phyloP scores from a whole-genome alignment of 2,329 filamentous ascomycete genomes.

The Cucurbitaria berberidis region DNA sequence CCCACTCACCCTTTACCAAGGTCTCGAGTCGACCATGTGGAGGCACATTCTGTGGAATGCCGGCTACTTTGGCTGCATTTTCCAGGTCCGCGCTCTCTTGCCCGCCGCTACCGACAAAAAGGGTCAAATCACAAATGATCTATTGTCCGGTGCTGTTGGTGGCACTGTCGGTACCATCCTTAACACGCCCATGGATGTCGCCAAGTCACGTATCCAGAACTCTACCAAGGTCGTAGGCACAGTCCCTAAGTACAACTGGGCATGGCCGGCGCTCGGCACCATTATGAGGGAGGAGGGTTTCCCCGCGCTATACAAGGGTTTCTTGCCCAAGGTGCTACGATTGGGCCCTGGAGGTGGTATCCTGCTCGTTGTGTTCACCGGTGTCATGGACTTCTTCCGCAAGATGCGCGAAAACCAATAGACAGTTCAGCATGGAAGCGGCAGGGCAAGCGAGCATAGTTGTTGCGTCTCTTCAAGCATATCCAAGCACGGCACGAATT shows the following conservation, averaged over 20 bases:
- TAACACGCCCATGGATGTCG: conserved; percentile 96
- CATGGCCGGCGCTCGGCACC: conserved; percentile 82
- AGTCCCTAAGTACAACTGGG: conserved; percentile 98
- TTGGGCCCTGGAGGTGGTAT: conserved; percentile 75
- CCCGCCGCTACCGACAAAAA: conserved; percentile 82
- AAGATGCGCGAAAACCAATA: conserved; percentile 60
- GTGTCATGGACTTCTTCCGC: conserved; percentile 91
- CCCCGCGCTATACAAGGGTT: conserved; percentile 92
- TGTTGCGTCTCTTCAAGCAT: background rate
- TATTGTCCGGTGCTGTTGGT: conserved; percentile 84
- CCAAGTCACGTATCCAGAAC: conserved; percentile 98
- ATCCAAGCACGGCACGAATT: background rate
- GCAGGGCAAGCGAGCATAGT: background rate
- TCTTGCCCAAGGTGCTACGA: conserved; percentile 90
- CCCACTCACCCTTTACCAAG: conserved; percentile 89
- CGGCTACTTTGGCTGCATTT: conserved; percentile 98
- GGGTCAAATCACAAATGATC: conserved; percentile 82
- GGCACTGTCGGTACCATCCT: conserved; percentile 89
- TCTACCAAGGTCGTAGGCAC: conserved; percentile 80
- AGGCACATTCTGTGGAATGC: conserved; percentile 93
- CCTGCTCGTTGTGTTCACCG: conserved; percentile 84
- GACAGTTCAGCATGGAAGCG: background rate
- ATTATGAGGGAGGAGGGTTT: conserved; percentile 95
- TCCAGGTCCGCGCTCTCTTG: conserved; percentile 87
- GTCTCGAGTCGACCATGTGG: conserved; percentile 96